Percentiles rank a stretch among this genome's conserved stretches.
These are phyloP conservation scores for Solanum paucissectum DNA, from an alignment of 257 asterid species.

Conservation along the genomic window DNA sequence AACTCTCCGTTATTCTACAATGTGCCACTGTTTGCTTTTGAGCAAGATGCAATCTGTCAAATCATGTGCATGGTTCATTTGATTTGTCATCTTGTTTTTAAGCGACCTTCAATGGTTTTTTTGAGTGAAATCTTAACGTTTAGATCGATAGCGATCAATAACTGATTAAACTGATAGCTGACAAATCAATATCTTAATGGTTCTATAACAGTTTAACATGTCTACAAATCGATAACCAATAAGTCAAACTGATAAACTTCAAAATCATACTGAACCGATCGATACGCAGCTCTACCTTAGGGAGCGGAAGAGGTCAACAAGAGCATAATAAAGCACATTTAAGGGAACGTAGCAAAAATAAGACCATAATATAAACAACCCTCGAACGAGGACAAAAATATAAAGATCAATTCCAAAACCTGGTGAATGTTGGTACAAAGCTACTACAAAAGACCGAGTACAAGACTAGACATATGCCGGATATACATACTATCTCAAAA, in stretches of 20 bases:
- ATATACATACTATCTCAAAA: neutral
- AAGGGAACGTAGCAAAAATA: neutral
- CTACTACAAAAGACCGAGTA: neutral
- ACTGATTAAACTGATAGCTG: neutral
- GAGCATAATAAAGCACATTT: neutral
- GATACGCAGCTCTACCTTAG: no score
- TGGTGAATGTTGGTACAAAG: neutral
- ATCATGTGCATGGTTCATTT: neutral
- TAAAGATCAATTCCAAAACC: no score
- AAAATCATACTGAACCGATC: neutral
- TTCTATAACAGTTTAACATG: neutral
- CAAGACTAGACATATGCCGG: no score
- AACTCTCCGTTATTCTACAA: neutral
- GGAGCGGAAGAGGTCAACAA: neutral
- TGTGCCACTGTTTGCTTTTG: neutral
- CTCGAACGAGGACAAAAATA: neutral
- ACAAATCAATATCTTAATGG: neutral
- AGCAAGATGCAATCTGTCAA: neutral
- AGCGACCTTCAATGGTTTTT: no score
- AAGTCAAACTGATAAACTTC: neutral
- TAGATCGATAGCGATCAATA: neutral
- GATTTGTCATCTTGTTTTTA: neutral
- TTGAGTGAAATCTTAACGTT: neutral
- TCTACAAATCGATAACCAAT: no score
- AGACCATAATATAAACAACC: neutral